These are phyloP conservation scores for Fusarium heterosporum DNA, from an alignment of 2,329 filamentous ascomycete species.

Conservation along the genomic window DNA sequence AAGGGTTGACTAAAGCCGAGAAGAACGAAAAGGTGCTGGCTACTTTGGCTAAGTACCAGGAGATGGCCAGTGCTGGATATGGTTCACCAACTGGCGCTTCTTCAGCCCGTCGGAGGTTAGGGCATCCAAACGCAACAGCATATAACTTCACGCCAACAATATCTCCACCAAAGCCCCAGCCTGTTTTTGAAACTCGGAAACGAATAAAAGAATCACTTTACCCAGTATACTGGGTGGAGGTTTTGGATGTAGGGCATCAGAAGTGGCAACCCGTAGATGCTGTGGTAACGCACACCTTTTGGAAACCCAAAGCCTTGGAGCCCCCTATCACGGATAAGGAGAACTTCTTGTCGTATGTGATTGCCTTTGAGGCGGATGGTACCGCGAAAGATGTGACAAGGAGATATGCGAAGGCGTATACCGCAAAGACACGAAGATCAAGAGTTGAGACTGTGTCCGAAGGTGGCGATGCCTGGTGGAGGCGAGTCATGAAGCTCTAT, in stretches of 20 bases:
- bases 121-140: conserved; percentile 66
- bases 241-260: conserved; percentile 85
- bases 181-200: conserved; percentile 52
- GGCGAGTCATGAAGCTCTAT: conserved; percentile 62
- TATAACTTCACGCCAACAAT: conserved; percentile 62
- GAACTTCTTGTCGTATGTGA: conserved; percentile 84
- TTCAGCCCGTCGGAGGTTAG: conserved; percentile 61
- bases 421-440: conserved; percentile 85
- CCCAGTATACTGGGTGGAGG: conserved; percentile 95
- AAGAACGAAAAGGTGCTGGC: conserved; percentile 54
- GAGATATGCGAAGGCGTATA: conserved; percentile 88
- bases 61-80: conserved; percentile 44
- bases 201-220: conserved; percentile 76
- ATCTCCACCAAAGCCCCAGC: conserved; percentile 52
- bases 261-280: conserved; percentile 94
- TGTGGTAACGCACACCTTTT: conserved; percentile 80
- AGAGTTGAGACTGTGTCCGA: conserved; percentile 76
- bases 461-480: conserved; percentile 65
- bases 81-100: conserved; percentile 49
- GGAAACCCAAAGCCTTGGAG: conserved; percentile 80
- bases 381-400: conserved; percentile 86
- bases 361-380: conserved; percentile 86
- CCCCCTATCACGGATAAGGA: conserved; percentile 81
- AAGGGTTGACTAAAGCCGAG: conserved; percentile 47
- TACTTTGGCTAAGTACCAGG: conserved; percentile 57